Evolutionary conservation across 2,329 filamentous ascomycete species (phyloP), one percentile per base, ranked within the genome.

Genomic region (Pseudogymnoascus sp.): DNA sequence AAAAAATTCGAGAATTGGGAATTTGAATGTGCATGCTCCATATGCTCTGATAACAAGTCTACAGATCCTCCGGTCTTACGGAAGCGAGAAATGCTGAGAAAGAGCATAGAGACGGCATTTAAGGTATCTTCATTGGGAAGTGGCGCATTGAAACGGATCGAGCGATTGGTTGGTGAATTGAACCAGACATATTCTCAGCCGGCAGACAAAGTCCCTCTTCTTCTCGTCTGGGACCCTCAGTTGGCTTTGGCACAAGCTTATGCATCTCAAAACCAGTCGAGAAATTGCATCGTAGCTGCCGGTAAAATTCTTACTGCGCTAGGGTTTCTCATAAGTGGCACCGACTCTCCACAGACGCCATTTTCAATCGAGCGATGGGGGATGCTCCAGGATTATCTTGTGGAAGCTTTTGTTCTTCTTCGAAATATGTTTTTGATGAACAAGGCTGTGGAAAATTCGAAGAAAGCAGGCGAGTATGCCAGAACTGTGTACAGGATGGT

Each of bases 11-110:
- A 63, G 1, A 38, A 62, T 5, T 81, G 79, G 78, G 75, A 72
- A 0, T 81, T 82, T 52, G 63, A 18, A 1, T 82, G 80, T 61
- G 60, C 61, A 1, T 82, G 80, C 31, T 66, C 25, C 25, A 55
- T 55, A 12, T 55, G 25, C n/a, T 55, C n/a, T 8, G 45, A 55
- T 18, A 2, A 1, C 5, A 33, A 55, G 33, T 33, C 45, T 12
- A 33, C 45, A 4, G 8, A 25, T 1, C n/a, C 45, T 8, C 4
- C 5, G 1, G 45, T 55, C 4, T 2, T 18, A 2, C 25, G 9
- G n/a, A 55, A 55, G 9, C 28, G 45, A 33, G 25, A 55, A 12
- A n/a, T 11, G 25, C n/a, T 55, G 8, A 55, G 45, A 7, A 33
- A 12, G 6, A 28, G 8, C 14, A 16, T 31, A 2, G n/a, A n/a